phyloP scores from a whole-genome alignment of 306 rosid species.

The Astragalus membranaceus region DNA sequence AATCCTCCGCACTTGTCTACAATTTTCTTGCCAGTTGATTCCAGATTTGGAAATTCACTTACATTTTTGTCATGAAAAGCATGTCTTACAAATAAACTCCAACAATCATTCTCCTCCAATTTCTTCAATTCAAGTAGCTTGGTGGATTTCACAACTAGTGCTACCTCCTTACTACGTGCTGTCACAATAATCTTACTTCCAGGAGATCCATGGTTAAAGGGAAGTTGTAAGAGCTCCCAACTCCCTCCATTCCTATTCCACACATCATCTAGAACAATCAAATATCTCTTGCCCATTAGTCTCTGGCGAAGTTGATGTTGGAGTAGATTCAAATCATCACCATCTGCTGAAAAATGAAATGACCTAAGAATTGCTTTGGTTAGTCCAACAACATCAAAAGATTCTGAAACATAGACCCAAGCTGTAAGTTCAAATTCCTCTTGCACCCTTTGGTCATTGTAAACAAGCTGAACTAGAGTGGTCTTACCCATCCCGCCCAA shows the following conservation, averaged over 20 bases:
- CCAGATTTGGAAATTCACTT: not conserved
- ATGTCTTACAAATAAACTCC: not conserved
- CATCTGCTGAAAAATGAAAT: not conserved
- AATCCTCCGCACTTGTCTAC: constrained; percentile 30
- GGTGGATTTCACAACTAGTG: not conserved
- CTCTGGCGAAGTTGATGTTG: not conserved
- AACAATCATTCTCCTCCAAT: not conserved
- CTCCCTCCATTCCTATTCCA: not conserved
- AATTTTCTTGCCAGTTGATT: not conserved
- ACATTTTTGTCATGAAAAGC: not conserved
- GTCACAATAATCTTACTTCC: not conserved
- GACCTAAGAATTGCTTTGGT: not conserved
- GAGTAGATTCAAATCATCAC: not conserved
- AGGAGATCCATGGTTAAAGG: not conserved
- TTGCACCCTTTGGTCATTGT: not conserved
- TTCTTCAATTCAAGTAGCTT: not conserved
- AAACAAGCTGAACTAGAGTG: constrained; percentile 12
- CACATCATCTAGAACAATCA: not conserved
- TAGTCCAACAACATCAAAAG: not conserved
- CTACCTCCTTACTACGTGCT: not conserved
- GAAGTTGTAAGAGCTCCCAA: not conserved
- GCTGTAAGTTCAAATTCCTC: not conserved
- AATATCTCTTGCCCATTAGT: not conserved
- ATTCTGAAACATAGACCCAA: not conserved
- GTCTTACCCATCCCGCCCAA: constrained; percentile 4